phyloP scores from a whole-genome alignment of 2,329 filamentous ascomycete genomes.

The Sporothrix euskadiensis region DNA sequence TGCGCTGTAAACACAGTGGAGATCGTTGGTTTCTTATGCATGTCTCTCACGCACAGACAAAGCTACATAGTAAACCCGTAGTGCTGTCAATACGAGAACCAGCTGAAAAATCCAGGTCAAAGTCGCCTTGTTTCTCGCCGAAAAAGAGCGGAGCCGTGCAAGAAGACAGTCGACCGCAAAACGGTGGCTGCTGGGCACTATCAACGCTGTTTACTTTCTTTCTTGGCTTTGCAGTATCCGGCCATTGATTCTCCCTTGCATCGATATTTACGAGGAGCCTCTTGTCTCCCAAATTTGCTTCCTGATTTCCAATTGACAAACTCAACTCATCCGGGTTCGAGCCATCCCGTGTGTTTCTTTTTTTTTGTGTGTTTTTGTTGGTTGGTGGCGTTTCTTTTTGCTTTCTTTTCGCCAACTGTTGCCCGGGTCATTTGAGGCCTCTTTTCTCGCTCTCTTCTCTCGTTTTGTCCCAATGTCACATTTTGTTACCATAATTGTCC shows the following conservation, averaged over 20 bases:
- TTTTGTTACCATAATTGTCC: background rate
- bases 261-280: background rate
- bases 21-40: background rate
- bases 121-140: background rate
- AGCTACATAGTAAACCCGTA: background rate
- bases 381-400: background rate
- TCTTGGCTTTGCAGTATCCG: background rate
- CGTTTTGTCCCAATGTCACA: background rate
- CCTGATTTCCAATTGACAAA: background rate
- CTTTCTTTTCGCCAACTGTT: background rate
- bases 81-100: slow-evolving; percentile 1
- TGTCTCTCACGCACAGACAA: background rate
- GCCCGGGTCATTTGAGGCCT: background rate
- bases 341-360: background rate
- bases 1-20: background rate
- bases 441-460: background rate
- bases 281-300: background rate
- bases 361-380: background rate
- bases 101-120: background rate
- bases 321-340: background rate
- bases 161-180: background rate
- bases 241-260: background rate
- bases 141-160: slow-evolving; percentile 12
- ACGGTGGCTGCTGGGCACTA: background rate
- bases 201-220: slow-evolving; percentile 6